These are phyloP conservation scores for Calonectria leucothoes DNA, from an alignment of 2,329 filamentous ascomycete species.

Conservation along the genomic window DNA sequence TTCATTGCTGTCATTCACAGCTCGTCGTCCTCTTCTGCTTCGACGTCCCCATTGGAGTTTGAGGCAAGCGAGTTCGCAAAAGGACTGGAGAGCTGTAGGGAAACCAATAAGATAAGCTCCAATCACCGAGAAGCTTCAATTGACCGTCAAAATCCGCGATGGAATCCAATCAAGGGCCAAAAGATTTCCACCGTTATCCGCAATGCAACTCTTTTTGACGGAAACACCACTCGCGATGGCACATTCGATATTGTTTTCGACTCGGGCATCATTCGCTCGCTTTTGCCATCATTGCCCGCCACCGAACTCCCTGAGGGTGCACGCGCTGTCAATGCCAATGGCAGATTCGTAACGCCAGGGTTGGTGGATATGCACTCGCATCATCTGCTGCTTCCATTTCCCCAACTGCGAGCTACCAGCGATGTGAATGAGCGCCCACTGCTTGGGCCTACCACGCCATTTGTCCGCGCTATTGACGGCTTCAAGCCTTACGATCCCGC, in stretches of 20 bases:
- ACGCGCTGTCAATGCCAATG: neutral
- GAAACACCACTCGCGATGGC: neutral
- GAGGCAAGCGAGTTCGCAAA: neutral
- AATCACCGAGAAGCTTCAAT: neutral
- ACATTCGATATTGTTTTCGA: conserved; percentile 1
- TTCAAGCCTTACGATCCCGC: conserved; percentile 10
- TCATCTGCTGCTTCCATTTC: neutral
- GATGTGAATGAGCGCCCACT: conserved; percentile 5
- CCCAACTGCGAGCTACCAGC: neutral
- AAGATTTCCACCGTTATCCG: neutral
- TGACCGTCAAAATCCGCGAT: neutral
- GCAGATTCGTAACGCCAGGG: conserved; percentile 6
- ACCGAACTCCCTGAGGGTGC: neutral
- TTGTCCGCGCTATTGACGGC: conserved; percentile 5
- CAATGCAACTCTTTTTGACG: conserved; percentile 8
- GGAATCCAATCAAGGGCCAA: neutral
- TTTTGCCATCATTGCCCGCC: neutral
- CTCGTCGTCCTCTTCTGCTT: neutral
- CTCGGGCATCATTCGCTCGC: neutral
- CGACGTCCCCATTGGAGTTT: neutral
- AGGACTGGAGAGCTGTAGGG: neutral
- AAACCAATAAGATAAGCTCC: neutral
- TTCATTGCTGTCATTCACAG: neutral
- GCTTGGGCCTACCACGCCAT: neutral
- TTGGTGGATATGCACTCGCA: conserved; percentile 16